Percentiles rank a stretch among this genome's conserved stretches.
Evolutionary conservation across 2,329 filamentous ascomycete species (phyloP).

Genomic region (Claviceps monticola): DNA sequence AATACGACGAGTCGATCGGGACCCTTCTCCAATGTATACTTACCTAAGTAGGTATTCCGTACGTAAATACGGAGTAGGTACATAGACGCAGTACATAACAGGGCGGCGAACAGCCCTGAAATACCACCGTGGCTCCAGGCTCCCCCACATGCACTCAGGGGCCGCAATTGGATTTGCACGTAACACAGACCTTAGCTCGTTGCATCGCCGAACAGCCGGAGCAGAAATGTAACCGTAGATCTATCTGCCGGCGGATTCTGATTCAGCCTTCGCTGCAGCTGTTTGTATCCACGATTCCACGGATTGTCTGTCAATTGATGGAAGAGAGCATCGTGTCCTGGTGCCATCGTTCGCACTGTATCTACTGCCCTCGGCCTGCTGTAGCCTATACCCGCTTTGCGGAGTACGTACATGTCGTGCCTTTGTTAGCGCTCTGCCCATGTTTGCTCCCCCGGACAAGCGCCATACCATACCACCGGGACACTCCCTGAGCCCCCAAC

Average conservation of each 20-base stretch:
- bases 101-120: not conserved
- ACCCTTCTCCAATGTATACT: too few relatives aligned
- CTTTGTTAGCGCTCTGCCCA: not conserved
- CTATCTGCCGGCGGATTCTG: constrained; percentile 2
- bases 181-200: not conserved
- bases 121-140: not conserved
- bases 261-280: not conserved
- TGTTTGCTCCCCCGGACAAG: not conserved
- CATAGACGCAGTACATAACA: too few relatives aligned
- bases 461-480: not conserved
- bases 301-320: not conserved
- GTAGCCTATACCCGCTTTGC: too few relatives aligned
- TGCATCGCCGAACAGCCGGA: not conserved
- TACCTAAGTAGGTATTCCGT: too few relatives aligned
- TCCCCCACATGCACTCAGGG: not conserved
- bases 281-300: not conserved
- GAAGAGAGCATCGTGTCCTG: not conserved
- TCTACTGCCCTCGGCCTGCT: too few relatives aligned
- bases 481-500: not conserved
- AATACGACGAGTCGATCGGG: too few relatives aligned
- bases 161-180: not conserved
- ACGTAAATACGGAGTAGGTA: too few relatives aligned
- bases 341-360: not conserved
- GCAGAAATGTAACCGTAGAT: not conserved
- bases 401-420: not conserved